Evolutionary conservation across 208 protist genomes (phyloP), one percentile per base, ranked within the genome.

Genomic region (Phytomonas serpens): DNA sequence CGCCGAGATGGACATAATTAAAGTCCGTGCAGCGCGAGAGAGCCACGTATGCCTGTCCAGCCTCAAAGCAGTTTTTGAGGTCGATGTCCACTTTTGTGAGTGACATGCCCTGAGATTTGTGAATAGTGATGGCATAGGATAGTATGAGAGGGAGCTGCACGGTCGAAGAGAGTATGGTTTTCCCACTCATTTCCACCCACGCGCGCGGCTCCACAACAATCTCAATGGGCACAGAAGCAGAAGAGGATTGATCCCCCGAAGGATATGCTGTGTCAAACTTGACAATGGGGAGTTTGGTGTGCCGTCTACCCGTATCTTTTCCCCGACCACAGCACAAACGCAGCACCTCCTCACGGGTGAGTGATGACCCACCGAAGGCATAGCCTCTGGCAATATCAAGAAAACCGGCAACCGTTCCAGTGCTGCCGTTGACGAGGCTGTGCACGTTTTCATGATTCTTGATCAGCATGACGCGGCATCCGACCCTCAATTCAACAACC

Each of bases 71-170:
- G 34, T 80, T 76, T 32, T 77, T 73, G 67, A 97, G 86, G 78
- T 97, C 92, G 66, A 97, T 87, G 77, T 95, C 88, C 19, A 94
- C 88, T 52, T 85, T 72, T 23, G 77, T 78, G 34, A 97, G 81
- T 29, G 89, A 90, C 92, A 98, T 95, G 36, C 98, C 98, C 75
- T 99, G 98, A 37, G 86, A 89, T 72, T 99, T 99, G 82, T 99
- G 97, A 63, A 99, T 97, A 10, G 97, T 98, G 66, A 98, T 89
- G 34, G 95, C 95, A 83, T 97, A 99, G 47, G 97, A 97, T 9
- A 98, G 84, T n/a, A 87, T 88, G 3, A 99, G 84, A 38, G 98
- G 98, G 16, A 99, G 86, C 77, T 96, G 91, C 30, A 84, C 78
- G 30, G 72, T 81, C 73, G 76, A 78, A 10, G 82, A 80, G 16